Base-by-base conservation (phyloP, 2,329 filamentous ascomycete genomes). In the Colletotrichum sp. region DNA sequence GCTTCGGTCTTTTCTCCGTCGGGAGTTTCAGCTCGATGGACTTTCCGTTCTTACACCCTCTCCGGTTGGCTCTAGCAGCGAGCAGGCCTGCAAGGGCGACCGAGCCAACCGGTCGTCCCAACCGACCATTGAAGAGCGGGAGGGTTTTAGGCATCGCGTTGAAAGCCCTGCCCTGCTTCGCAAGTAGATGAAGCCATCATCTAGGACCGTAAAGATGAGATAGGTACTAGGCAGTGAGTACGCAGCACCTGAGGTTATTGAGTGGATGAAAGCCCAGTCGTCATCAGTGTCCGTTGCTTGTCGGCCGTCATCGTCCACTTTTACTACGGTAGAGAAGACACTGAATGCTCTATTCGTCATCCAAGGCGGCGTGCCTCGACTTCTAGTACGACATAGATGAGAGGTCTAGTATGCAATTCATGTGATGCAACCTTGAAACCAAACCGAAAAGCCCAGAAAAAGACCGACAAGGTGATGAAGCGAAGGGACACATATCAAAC, bases 361-460 rank as follows among this genome's bases (percentile, higher is more conserved):
- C 27, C 28, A 22, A 64, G 32, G 60, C 60, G 11, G 60, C 32
- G 60, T 32, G 60, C 60, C 32, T 39, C 60, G 22, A 27, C 22
- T 25, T 64, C 60, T 64, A 64, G 27, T 25, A 32, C n/a, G 55
- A 59, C 25, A 59, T 19, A 59, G 25, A 59, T 22, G 27, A 59
- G 60, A 39, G 9, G 60, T 64, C 60, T 64, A 64, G 28, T 32
- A 65, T 65, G 63, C 63, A 65, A 28, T 22, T 36, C 16, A 65
- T 34, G 7, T 63, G 25, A 32, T 63, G 27, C 28, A 34, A 63
- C 59, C 30, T 34, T 12, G 19, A 15, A n/a, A n/a, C 59, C 19
- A 63, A 30, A 22, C 12, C 19, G 30, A 36, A 61, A 9, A 32
- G 16, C 30, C 34, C 16, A n/a, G 27, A 6, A 27, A 25, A n/a